These are phyloP conservation scores for Lichtheimia ramosa DNA, from an alignment of 371 early-diverging fungal species.

Conservation along the genomic window DNA sequence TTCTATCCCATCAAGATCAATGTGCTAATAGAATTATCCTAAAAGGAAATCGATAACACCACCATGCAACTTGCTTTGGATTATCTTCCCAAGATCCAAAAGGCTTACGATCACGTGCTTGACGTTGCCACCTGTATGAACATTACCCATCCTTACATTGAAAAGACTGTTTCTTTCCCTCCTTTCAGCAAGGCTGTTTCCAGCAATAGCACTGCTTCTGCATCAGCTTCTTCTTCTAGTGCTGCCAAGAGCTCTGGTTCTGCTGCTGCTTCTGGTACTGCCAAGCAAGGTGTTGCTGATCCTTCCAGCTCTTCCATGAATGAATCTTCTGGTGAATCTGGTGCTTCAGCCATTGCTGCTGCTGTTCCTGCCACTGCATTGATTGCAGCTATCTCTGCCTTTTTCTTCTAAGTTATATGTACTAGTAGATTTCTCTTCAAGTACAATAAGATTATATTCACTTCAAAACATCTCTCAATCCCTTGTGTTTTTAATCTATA, in stretches of 20 bases:
- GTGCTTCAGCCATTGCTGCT: neutral
- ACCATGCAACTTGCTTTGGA: slow-evolving; percentile 49
- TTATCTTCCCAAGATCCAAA: slow-evolving; percentile 43
- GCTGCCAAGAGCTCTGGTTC: neutral
- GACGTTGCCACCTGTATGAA: slow-evolving; percentile 53
- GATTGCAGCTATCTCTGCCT: neutral
- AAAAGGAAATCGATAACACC: slow-evolving; percentile 45
- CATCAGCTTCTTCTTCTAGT: neutral
- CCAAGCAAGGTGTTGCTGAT: neutral
- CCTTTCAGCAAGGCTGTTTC: slow-evolving; percentile 18
- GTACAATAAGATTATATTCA: no score
- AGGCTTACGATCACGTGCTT: slow-evolving; percentile 44
- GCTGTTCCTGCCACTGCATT: neutral
- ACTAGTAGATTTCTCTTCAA: neutral
- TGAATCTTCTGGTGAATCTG: neutral
- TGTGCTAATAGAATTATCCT: no score
- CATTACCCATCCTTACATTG: slow-evolving; percentile 54
- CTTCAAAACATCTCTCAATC: no score
- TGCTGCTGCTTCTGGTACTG: neutral
- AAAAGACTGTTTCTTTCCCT: slow-evolving; percentile 30
- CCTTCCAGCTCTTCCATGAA: neutral
- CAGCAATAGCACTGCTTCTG: neutral
- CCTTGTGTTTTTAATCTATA: no score
- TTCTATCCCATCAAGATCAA: no score
- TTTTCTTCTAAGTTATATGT: neutral